Base-by-base conservation (phyloP, 495 filamentous ascomycete genomes). In the Cercophora sp. region DNA sequence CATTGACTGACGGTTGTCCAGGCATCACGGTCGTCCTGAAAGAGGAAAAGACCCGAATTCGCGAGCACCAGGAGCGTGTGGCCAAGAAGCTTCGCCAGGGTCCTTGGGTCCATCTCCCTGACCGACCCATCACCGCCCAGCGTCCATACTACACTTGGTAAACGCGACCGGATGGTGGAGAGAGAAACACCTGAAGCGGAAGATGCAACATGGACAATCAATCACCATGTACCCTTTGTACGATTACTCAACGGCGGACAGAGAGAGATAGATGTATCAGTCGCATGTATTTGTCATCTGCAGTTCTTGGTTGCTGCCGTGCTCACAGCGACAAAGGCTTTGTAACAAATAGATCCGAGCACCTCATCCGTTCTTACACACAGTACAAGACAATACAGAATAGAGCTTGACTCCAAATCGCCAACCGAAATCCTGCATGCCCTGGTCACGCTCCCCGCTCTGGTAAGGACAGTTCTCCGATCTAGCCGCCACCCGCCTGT, bases 101-200 rank as follows among this genome's bases (percentile, higher is more conserved):
- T 51, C 82, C 91, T 15, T 96, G 91, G 91, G 79, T 86, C 19
- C 87, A 87, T 59, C 72, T 96, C 24, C 93, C 92, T 3, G 86
- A 95, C 67, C 74, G 85, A 27, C 85, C 85, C 0, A 72, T 92
- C 20, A 82, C 80, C 50, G 79, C 83, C 5, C 92, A 96, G 76
- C 81, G 85, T 56, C 91, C 86, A 69, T 94, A 88, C 66, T 92
- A 91, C 72, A 82, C 81, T 53, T 96, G 91, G 91, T 96, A 82
- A 64, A 70, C 34, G 20, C 10, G 27, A 48, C 19, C 13, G 13
- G n/a, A 24, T 23, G 16, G 31, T n/a, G 19, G 16, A 34, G 5
- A 5, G 3, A 16, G 20, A 10, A 39, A n/a, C 11, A 13, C 32
- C 8, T 24, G 41, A 22, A 44, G 20, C 26, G 45, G 19, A n/a